These are phyloP conservation scores for Fusarium illudens DNA, from an alignment of 2,329 filamentous ascomycete species.

Conservation along the genomic window DNA sequence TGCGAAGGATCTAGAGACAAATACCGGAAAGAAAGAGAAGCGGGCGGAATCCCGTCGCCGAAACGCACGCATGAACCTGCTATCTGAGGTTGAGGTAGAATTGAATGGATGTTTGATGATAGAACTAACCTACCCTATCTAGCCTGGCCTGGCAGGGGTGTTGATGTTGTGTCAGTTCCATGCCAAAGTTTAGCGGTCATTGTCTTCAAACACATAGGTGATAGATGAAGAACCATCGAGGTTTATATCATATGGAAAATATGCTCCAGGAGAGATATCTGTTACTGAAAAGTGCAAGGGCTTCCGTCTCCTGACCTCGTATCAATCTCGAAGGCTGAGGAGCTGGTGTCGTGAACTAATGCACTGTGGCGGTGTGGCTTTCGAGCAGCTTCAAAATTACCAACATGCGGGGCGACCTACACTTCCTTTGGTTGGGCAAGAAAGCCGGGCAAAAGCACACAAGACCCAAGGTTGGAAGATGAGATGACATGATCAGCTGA, in stretches of 20 bases:
- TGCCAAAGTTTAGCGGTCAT: not conserved
- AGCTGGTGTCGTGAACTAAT: not conserved
- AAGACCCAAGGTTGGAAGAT: conserved; percentile 22
- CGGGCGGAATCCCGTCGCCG: not conserved
- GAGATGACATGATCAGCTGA: conserved; percentile 29
- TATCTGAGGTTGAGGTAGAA: not conserved
- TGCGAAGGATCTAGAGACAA: not conserved
- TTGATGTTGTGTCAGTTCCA: not conserved
- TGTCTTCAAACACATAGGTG: not conserved
- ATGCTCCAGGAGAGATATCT: not conserved
- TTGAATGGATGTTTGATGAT: not conserved
- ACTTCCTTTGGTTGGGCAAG: not conserved
- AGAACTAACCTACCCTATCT: not conserved
- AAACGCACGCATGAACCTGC: not conserved
- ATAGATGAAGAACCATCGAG: not conserved
- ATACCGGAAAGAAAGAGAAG: not conserved
- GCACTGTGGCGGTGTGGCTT: conserved; percentile 30
- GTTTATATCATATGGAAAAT: not conserved
- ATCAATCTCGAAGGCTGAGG: not conserved
- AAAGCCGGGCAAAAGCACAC: conserved; percentile 6
- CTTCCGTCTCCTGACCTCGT: not conserved
- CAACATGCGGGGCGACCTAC: conserved; percentile 8
- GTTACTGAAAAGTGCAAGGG: not conserved
- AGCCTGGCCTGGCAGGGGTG: too few relatives aligned
- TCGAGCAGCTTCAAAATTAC: conserved; percentile 20